Conservation (phyloP, 192 early-diverging fungal genomes). For the Haplosporangium gracile region DNA sequence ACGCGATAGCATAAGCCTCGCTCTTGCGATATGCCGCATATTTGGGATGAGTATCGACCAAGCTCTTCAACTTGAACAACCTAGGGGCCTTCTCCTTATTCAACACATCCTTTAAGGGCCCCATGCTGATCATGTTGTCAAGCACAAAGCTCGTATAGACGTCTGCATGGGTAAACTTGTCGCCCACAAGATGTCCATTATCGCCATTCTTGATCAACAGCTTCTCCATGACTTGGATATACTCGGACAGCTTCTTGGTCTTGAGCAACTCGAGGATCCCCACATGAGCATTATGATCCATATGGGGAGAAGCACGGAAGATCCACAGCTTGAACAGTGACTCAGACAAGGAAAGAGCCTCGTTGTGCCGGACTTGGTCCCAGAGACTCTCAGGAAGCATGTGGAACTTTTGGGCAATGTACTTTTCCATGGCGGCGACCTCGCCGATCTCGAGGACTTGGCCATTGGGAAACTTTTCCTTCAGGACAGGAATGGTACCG, state of each 20-base stretch:
- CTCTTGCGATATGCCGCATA: background rate
- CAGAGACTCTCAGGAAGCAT: background rate
- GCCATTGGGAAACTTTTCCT: background rate
- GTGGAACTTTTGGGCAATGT: background rate
- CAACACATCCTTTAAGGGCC: background rate
- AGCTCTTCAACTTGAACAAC: background rate
- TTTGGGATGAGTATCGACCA: background rate
- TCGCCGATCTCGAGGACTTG: background rate
- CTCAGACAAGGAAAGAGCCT: background rate
- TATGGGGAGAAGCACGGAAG: background rate
- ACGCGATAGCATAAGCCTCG: background rate
- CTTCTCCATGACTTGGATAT: background rate
- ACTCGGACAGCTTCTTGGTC: background rate
- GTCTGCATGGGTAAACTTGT: background rate
- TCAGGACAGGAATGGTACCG: background rate
- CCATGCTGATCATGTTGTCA: background rate
- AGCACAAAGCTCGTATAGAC: background rate
- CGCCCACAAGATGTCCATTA: background rate
- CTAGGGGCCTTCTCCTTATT: background rate
- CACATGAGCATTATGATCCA: background rate
- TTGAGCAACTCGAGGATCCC: background rate
- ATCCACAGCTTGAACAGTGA: background rate
- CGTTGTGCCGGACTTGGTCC: background rate
- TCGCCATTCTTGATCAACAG: background rate
- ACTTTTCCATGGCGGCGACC: background rate